These are phyloP conservation scores for Alternaria sp. DNA, from an alignment of 2,329 filamentous ascomycete genomes.

Conservation along the genomic window DNA sequence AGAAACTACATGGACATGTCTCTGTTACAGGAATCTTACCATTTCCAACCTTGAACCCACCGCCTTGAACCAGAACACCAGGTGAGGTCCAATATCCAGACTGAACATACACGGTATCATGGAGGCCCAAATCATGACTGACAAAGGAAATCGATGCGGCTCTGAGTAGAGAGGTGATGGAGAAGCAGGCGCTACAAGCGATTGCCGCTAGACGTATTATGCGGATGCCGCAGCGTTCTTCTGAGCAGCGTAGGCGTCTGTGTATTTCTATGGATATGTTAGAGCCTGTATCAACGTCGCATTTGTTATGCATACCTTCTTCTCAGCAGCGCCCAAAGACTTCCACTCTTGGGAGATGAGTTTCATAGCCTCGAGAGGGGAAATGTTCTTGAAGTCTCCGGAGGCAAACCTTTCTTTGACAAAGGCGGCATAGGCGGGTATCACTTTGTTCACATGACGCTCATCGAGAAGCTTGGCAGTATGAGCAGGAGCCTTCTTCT, in stretches of 20 bases:
- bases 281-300: slow-evolving; percentile 19
- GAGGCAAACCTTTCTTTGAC: slow-evolving; percentile 51
- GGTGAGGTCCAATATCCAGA: slow-evolving; percentile 20
- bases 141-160: slow-evolving; percentile 9
- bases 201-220: not conserved
- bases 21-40: not conserved
- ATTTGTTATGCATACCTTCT: slow-evolving; percentile 50
- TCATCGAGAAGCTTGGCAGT: slow-evolving; percentile 58
- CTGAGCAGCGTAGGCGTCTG: slow-evolving; percentile 33
- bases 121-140: not conserved
- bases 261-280: slow-evolving; percentile 36
- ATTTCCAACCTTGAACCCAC: not conserved
- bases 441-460: slow-evolving; percentile 54
- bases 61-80: not conserved
- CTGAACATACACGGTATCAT: slow-evolving; percentile 14
- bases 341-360: slow-evolving; percentile 58
- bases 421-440: slow-evolving; percentile 54
- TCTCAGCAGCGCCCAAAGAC: slow-evolving; percentile 54
- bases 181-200: not conserved
- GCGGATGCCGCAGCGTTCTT: not conserved
- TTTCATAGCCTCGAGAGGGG: slow-evolving; percentile 47
- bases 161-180: not conserved
- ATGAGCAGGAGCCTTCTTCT: slow-evolving; percentile 12
- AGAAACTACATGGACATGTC: not conserved
- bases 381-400: slow-evolving; percentile 60